Evolutionary conservation across 1,284 basidiomycete species (phyloP).

Genomic region (Chalciporus sp.): DNA sequence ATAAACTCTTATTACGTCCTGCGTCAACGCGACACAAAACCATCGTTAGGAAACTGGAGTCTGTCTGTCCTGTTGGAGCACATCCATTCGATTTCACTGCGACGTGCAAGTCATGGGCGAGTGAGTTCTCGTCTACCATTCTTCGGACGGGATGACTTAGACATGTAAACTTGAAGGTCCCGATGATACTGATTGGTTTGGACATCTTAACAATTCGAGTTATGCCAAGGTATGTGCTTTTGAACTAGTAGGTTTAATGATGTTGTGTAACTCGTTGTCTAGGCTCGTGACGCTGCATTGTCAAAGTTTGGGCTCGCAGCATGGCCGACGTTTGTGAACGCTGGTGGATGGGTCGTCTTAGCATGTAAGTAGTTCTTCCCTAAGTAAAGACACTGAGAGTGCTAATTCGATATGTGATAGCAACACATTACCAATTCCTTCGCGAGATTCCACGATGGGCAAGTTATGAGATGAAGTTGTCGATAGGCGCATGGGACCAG

Average conservation of each 20-base stretch:
- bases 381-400: background rate
- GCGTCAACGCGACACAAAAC: constrained; percentile 38
- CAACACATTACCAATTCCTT: constrained; percentile 72
- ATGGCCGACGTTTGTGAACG: constrained; percentile 64
- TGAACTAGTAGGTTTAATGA: background rate
- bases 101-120: constrained; percentile 52
- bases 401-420: constrained; percentile 34
- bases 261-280: background rate
- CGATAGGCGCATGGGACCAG: constrained; percentile 72
- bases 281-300: constrained; percentile 46
- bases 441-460: constrained; percentile 78
- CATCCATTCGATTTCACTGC: constrained; percentile 52
- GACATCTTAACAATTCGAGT: constrained; percentile 71
- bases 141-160: constrained; percentile 4
- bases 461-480: constrained; percentile 68
- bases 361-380: constrained; percentile 45
- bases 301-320: constrained; percentile 45
- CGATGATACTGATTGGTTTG: constrained; percentile 72
- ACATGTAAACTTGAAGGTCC: constrained; percentile 47
- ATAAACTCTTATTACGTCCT: constrained; percentile 37
- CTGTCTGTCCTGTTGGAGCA: constrained; percentile 52
- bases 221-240: constrained; percentile 60
- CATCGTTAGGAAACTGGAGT: constrained; percentile 47
- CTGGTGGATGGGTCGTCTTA: constrained; percentile 68
- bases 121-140: constrained; percentile 40